Conservation (phyloP, 2,329 filamentous ascomycete genomes). For the Fusarium sp. region DNA sequence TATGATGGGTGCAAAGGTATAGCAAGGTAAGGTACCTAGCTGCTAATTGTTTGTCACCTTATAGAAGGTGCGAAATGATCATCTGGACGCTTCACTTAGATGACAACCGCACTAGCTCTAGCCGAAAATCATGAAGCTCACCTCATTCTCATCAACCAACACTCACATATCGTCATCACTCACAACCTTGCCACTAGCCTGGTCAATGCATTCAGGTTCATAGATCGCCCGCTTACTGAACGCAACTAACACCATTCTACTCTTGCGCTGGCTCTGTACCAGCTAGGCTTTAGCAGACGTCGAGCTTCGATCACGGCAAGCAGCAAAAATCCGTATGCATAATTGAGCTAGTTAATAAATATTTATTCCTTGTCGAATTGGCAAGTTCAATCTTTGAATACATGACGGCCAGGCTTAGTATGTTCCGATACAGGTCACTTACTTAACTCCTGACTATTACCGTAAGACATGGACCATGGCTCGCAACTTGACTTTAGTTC, state of each 20-base stretch:
- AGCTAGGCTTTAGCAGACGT: not conserved
- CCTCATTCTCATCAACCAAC: slow-evolving; percentile 16
- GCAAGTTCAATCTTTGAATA: not conserved
- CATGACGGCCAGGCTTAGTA: not conserved
- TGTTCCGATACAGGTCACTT: not conserved
- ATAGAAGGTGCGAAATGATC: not conserved
- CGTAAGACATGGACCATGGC: not conserved
- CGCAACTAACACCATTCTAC: slow-evolving; percentile 2
- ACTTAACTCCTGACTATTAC: not conserved
- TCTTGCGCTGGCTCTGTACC: not conserved
- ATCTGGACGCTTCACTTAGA: slow-evolving; percentile 6
- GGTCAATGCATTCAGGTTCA: slow-evolving; percentile 19
- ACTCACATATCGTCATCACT: slow-evolving; percentile 5
- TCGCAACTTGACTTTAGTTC: not conserved
- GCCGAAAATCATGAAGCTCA: slow-evolving; percentile 16
- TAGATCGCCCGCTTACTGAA: slow-evolving; percentile 18
- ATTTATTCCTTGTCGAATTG: not conserved
- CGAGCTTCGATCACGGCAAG: not conserved
- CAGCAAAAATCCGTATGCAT: slow-evolving; percentile 7
- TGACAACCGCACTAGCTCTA: slow-evolving; percentile 3
- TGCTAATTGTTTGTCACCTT: slow-evolving; percentile 1
- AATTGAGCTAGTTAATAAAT: not conserved
- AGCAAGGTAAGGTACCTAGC: slow-evolving; percentile 13
- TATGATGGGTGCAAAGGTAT: slow-evolving; percentile 19
- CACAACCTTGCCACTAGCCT: slow-evolving; percentile 8